Conservation (phyloP, 495 filamentous ascomycete species). For the Barbatosphaeria neglecta region DNA sequence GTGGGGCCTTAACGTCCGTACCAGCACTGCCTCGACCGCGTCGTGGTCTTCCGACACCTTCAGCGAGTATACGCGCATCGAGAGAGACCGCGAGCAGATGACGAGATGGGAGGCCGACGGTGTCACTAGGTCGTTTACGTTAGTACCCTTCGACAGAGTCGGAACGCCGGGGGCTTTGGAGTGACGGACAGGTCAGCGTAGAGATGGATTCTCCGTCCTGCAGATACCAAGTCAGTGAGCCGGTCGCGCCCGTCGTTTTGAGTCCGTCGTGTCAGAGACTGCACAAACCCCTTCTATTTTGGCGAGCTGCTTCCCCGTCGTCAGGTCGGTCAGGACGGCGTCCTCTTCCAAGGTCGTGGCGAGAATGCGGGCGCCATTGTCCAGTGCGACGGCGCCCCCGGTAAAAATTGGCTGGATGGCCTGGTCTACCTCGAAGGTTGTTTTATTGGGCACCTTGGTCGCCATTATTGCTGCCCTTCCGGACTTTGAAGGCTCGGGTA, state of each 20-base stretch:
- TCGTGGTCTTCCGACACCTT: slow-evolving; percentile 41
- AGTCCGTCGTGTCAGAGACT: not conserved
- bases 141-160: slow-evolving; percentile 2
- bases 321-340: slow-evolving; percentile 74
- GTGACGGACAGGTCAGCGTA: slow-evolving; percentile 58
- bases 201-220: slow-evolving; percentile 92
- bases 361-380: slow-evolving; percentile 69
- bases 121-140: slow-evolving; percentile 50
- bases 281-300: slow-evolving; percentile 76
- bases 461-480: slow-evolving; percentile 27
- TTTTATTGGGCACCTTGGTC: slow-evolving; percentile 44
- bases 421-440: slow-evolving; percentile 72
- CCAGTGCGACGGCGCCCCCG: slow-evolving; percentile 75
- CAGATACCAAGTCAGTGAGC: slow-evolving; percentile 2
- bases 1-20: slow-evolving; percentile 82
- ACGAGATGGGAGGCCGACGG: slow-evolving; percentile 79
- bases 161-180: not conserved
- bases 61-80: slow-evolving; percentile 83
- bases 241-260: not conserved
- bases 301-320: slow-evolving; percentile 69
- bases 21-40: slow-evolving; percentile 50
- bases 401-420: slow-evolving; percentile 90
- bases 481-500: not conserved
- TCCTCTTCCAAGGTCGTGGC: slow-evolving; percentile 83
- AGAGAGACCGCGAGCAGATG: slow-evolving; percentile 82